Conservation (phyloP, 208 protist species). For the Trypanosoma boissoni region DNA sequence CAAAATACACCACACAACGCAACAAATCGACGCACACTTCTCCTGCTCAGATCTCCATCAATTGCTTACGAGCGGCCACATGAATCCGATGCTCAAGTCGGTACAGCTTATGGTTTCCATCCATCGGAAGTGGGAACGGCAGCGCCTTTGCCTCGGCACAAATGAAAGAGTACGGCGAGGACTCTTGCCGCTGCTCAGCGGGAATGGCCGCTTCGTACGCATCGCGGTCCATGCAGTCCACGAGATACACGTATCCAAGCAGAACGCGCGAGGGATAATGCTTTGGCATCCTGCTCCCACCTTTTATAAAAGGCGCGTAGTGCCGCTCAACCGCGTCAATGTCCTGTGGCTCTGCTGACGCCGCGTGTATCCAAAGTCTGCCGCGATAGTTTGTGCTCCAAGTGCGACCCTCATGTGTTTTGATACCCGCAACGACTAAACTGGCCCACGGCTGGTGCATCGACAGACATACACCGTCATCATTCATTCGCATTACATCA, state of each 20-base stretch:
- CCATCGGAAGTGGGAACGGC: slow-evolving; percentile 86
- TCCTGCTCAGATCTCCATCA: slow-evolving; percentile 44
- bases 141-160: slow-evolving; percentile 73
- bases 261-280: slow-evolving; percentile 89
- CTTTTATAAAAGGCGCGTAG: slow-evolving; percentile 59
- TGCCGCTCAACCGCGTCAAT: slow-evolving; percentile 69
- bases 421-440: slow-evolving; percentile 90
- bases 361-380: slow-evolving; percentile 90
- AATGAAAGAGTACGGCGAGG: slow-evolving; percentile 87
- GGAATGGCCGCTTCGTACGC: slow-evolving; percentile 53
- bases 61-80: slow-evolving; percentile 68
- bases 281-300: slow-evolving; percentile 58
- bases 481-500: slow-evolving; percentile 52
- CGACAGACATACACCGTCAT: slow-evolving; percentile 84
- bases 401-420: slow-evolving; percentile 86
- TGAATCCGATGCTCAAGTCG: slow-evolving; percentile 72
- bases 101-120: slow-evolving; percentile 90
- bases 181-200: slow-evolving; percentile 63
- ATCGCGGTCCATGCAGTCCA: slow-evolving; percentile 67
- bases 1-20: too few species aligned
- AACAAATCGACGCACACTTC: too few species aligned
- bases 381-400: slow-evolving; percentile 88
- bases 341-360: slow-evolving; percentile 55
- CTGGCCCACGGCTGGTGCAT: slow-evolving; percentile 95
- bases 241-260: slow-evolving; percentile 88